Base-by-base conservation (phyloP, 164 flowering plant species). In the Paratinospora sagittata region DNA sequence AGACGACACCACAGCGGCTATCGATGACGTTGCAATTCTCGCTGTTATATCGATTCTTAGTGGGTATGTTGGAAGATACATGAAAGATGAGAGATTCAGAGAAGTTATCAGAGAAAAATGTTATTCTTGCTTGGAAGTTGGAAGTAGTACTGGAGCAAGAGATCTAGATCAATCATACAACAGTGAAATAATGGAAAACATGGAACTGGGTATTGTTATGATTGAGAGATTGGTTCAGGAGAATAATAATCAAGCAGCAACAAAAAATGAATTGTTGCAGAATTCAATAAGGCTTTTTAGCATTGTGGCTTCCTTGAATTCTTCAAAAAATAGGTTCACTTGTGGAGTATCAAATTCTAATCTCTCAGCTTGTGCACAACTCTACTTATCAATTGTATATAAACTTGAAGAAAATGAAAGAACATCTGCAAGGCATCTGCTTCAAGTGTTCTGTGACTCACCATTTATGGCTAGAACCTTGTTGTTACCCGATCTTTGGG, bases 401-500 rank as follows among this genome's bases (percentile, higher is more conserved):
- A 90, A 90, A 80, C 67, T 88, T 0, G 81, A 87, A 79, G 85
- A 82, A 70, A 90, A 85, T 27, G 89, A 90, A 27, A 63, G 84
- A 17, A 70, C 78, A 13, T 85, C 84, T 3, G 89, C 89, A 1
- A 79, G 80, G 70, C 88, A 90, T 70, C 73, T 90, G 33, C 85
- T 90, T 30, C 87, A 84, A 65, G 90, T 86, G 24, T 90, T 90
- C 72, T 73, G 81, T 65, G 88, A 84, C 63, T 78, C 90, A 4
- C 90, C 95, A 6, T 82, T 75, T 80, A 72, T 87, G 3, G 89
- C 87, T 2, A 68, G 95, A 33, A 84, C 82, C 3, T 79, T 78
- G 33, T 75, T 90, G 73, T 83, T 88, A 33, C 86, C 92, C 47
- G 89, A 88, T 60, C 84, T 90, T 47, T 90, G 95, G 95, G 90